These are phyloP conservation scores for Penicillium coffeae DNA, from an alignment of 495 filamentous ascomycete species.

Conservation along the genomic window DNA sequence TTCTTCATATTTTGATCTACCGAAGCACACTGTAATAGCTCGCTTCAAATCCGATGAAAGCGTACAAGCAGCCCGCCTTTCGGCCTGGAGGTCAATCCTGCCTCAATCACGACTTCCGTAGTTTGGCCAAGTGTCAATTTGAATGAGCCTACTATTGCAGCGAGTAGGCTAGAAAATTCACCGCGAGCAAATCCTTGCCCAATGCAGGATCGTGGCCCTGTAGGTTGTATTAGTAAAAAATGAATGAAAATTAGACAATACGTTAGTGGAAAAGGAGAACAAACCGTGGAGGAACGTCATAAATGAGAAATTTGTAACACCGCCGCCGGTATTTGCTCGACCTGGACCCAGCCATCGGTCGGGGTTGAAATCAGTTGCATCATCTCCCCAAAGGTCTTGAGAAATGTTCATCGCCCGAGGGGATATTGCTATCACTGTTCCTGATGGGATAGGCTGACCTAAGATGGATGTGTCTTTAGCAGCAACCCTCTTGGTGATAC, in stretches of 20 bases:
- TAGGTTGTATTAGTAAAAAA: neutral
- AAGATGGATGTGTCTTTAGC: constrained; percentile 54
- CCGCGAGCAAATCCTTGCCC: constrained; percentile 67
- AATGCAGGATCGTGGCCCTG: constrained; percentile 68
- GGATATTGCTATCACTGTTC: constrained; percentile 43
- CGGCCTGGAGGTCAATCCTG: neutral
- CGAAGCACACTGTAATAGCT: no score
- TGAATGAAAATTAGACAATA: no score
- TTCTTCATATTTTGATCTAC: no score
- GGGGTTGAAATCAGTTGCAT: constrained; percentile 68
- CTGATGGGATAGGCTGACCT: constrained; percentile 45
- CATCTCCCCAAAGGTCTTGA: constrained; percentile 67
- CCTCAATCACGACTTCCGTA: neutral
- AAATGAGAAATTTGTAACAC: constrained; percentile 61
- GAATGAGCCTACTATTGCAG: constrained; percentile 62
- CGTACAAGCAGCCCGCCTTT: neutral
- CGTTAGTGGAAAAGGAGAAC: neutral
- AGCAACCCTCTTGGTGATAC: constrained; percentile 54
- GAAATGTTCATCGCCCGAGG: constrained; percentile 61
- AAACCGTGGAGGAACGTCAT: constrained; percentile 63
- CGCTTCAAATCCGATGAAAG: neutral
- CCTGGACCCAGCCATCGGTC: constrained; percentile 63
- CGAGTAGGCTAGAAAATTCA: constrained; percentile 73
- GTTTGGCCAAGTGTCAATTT: constrained; percentile 35
- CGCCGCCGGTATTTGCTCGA: constrained; percentile 39